Conservation (phyloP, 768 basidiomycete species). For the Amanita muscaria region DNA sequence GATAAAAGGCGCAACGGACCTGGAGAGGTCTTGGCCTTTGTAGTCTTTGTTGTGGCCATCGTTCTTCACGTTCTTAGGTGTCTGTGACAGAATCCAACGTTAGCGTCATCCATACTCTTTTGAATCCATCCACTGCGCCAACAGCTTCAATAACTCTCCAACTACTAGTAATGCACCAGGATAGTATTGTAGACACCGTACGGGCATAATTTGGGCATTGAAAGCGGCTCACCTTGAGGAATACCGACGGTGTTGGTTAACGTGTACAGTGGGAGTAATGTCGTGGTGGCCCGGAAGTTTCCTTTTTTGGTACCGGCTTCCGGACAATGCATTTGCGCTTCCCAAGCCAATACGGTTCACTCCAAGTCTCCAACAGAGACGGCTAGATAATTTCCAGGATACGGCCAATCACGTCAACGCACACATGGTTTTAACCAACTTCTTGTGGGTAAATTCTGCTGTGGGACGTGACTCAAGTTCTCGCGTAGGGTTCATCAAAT, state of each 20-base stretch:
- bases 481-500: too few species aligned
- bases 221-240: slow-evolving; percentile 9
- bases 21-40: slow-evolving; percentile 50
- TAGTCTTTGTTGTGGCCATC: slow-evolving; percentile 64
- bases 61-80: background rate
- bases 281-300: background rate
- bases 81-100: background rate
- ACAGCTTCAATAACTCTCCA: background rate
- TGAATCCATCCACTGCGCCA: slow-evolving; percentile 1
- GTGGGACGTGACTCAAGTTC: too few species aligned
- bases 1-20: slow-evolving; percentile 21
- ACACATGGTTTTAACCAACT: too few species aligned
- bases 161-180: background rate
- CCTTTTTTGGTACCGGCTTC: slow-evolving; percentile 3
- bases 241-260: background rate
- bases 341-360: too few species aligned
- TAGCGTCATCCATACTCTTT: slow-evolving; percentile 6
- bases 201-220: background rate
- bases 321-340: too few species aligned
- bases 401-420: too few species aligned
- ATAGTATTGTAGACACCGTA: background rate
- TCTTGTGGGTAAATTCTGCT: too few species aligned
- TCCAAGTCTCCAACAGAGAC: too few species aligned
- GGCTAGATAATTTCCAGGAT: too few species aligned
- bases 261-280: background rate